Evolutionary conservation across 495 filamentous ascomycete species (phyloP), one percentile per base, ranked within the genome.

Genomic region (Xylaria nigripes): DNA sequence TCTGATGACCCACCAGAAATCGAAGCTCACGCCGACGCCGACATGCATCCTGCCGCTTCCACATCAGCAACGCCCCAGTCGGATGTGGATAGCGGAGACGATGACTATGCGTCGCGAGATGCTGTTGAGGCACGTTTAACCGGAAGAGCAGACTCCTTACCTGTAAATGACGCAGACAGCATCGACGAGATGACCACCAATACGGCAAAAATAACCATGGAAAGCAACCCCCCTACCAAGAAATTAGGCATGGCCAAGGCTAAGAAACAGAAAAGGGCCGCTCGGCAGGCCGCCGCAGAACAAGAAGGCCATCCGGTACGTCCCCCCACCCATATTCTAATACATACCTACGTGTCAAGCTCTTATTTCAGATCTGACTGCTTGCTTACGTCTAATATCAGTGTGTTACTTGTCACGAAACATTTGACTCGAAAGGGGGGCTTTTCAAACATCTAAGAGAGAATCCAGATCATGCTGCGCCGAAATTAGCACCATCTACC

Each of bases 171-270:
- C 7, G 59, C 49, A 34, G 48, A 38, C 21, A 36, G 10, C 5
- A 23, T 50, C 8, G 38, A 56, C 6, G 48, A 50, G 47, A 24
- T 56, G 22, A 23, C 41, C 6, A 19, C 45, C 10, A 29, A 55
- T 9, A 38, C 29, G 13, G 38, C 53, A 6, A 27, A 50, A 1
- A 34, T 55, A 27, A 24, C 44, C 41, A 38, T 59, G 27, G 64
- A 70, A 12, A 47, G 56, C 6, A 25, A 52, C 41, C 49, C 60
- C 49, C 42, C 62, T 13, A 57, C 53, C 32, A 75, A 68, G 51
- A 89, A 86, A 59, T 36, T 87, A 2, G 91, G 93, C 22, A 95
- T 91, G 67, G 93, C 93, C 8, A 96, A 92, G 65, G 79, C 86
- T 55, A 96, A 89, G 65, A 80, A 87, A 41, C 85, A 87, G 38